A percentile compares a stretch with the other conserved stretches of the same genome.
Conservation (phyloP, 805 yeast species). For the Clavispora fructus region DNA sequence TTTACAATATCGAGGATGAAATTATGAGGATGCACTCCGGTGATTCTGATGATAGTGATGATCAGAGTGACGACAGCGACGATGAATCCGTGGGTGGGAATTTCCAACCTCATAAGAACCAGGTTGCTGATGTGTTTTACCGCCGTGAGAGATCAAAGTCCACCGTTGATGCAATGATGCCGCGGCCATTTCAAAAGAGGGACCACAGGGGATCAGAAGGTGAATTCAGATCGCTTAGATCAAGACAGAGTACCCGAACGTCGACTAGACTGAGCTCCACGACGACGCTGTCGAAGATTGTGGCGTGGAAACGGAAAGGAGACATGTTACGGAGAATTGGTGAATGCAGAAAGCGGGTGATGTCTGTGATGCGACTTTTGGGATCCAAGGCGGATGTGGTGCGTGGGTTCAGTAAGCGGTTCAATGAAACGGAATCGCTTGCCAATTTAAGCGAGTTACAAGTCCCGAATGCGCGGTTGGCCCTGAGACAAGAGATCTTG, state of each 20-base stretch:
- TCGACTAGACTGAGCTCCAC: conserved; percentile 22
- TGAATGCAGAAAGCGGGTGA: conserved; percentile 89
- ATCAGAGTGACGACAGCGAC: conserved; percentile 18
- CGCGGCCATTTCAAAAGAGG: conserved; percentile 3
- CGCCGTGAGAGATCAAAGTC: conserved; percentile 33
- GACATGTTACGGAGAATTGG: conserved; percentile 94
- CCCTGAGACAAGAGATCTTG: conserved; percentile 70
- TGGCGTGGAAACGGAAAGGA: conserved; percentile 82
- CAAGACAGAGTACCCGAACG: conserved; percentile 3
- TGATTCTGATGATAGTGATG: conserved; percentile 30
- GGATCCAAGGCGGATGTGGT: conserved; percentile 98
- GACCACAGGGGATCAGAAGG: conserved; percentile 9
- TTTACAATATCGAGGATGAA: conserved; percentile 89
- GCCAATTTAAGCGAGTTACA: conserved; percentile 3
- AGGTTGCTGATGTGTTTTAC: conserved; percentile 22
- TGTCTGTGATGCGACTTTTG: conserved; percentile 78
- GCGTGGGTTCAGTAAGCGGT: conserved; percentile 88
- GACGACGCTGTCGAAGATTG: conserved; percentile 44
- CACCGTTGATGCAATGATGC: conserved; percentile 25
- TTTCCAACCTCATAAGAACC: conserved; percentile 2
- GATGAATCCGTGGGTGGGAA: conserved; percentile 8
- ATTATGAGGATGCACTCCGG: conserved; percentile 83
- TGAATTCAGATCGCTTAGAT: conserved; percentile 10
- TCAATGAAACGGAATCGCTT: conserved; percentile 52
- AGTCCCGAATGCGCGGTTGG: conserved; percentile 29